Percentiles rank a stretch among this genome's conserved stretches.
Conservation (phyloP, 2,329 filamentous ascomycete species). For the Diaporthe vaccinii region DNA sequence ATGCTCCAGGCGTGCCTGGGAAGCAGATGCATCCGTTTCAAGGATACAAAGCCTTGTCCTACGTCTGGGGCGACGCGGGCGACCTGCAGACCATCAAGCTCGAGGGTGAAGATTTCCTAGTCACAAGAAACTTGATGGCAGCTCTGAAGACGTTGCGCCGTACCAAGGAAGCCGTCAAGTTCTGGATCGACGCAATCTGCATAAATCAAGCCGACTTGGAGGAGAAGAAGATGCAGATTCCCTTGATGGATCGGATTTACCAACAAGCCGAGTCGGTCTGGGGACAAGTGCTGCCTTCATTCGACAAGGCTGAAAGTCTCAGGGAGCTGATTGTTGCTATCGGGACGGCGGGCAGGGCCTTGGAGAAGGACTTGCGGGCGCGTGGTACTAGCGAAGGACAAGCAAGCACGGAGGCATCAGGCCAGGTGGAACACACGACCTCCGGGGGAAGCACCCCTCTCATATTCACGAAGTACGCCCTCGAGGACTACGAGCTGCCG, state of each 20-base stretch:
- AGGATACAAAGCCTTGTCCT: background rate
- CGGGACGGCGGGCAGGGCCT: background rate
- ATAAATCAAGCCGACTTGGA: conserved; percentile 6
- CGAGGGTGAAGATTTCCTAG: background rate
- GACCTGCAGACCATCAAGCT: conserved; percentile 7
- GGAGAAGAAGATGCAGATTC: background rate
- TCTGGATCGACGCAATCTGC: background rate
- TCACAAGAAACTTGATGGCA: background rate
- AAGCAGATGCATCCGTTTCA: background rate
- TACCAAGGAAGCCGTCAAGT: background rate
- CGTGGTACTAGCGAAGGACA: background rate
- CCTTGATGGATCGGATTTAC: background rate
- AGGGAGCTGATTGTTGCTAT: background rate
- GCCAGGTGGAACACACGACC: background rate
- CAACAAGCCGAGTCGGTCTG: background rate
- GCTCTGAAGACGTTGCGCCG: background rate
- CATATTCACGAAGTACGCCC: background rate
- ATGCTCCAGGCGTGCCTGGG: background rate
- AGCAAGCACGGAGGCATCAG: background rate
- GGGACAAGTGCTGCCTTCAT: background rate
- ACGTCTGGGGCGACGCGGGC: background rate
- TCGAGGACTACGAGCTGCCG: background rate
- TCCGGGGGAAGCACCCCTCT: background rate
- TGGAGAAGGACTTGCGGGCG: background rate
- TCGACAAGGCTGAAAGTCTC: background rate